phyloP scores from a whole-genome alignment of 495 filamentous ascomycete genomes.

The Daldinia grandis region DNA sequence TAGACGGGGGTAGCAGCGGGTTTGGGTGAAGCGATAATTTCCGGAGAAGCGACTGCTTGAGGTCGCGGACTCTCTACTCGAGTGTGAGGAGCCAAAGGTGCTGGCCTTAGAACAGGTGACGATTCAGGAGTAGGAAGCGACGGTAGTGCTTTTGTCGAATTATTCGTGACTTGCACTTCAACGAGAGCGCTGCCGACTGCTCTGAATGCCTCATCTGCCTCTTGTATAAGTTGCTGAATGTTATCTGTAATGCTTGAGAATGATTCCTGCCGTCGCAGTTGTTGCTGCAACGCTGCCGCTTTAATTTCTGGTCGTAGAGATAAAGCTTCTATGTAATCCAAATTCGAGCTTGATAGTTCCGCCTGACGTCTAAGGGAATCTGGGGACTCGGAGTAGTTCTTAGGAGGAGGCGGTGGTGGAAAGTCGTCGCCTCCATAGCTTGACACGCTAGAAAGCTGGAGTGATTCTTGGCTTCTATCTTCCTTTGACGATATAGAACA shows the following conservation, averaged over 20 bases:
- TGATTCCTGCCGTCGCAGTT: conserved; percentile 26
- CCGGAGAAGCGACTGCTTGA: background rate
- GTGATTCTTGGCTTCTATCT: conserved; percentile 33
- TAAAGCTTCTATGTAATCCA: conserved; percentile 42
- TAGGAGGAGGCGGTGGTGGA: conserved; percentile 24
- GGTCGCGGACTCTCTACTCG: conserved; percentile 2
- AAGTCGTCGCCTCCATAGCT: conserved; percentile 37
- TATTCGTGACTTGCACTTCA: conserved; percentile 42
- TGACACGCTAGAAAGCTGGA: conserved; percentile 37
- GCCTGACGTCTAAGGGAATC: conserved; percentile 22
- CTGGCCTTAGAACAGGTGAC: conserved; percentile 31
- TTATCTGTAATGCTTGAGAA: conserved; percentile 40
- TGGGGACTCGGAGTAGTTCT: conserved; percentile 17
- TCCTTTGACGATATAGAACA: conserved; percentile 44
- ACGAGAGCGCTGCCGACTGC: conserved; percentile 46
- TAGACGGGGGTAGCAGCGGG: conserved; percentile 11
- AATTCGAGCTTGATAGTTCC: conserved; percentile 28
- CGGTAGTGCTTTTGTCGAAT: conserved; percentile 21
- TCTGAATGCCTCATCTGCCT: conserved; percentile 56
- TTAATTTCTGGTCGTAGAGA: conserved; percentile 36
- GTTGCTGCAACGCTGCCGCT: conserved; percentile 37
- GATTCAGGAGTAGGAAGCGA: conserved; percentile 32
- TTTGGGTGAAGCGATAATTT: background rate
- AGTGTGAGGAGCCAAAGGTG: background rate
- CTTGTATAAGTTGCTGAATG: conserved; percentile 54